Evolutionary conservation across 495 filamentous ascomycete genomes (phyloP), one percentile per base, ranked within the genome.

Genomic region (Neurospora sp.): DNA sequence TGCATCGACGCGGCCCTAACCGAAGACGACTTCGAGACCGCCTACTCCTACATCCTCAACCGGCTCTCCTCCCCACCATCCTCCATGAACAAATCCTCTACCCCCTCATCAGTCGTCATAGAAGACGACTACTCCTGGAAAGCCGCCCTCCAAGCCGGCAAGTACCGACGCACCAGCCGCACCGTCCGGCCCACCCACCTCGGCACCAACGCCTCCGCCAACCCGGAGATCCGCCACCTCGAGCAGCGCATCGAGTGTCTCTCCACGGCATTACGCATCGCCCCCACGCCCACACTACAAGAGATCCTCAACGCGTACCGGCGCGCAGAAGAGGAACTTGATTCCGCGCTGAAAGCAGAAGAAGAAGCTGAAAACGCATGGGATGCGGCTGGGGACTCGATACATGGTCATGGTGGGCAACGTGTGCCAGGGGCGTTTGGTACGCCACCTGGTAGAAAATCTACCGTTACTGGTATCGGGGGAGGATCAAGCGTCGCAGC

Each of bases 21-120:
- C 6, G 93, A 94, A 79, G 89, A 96, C 76, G 96, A 99, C 78
- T 98, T 98, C 75, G 95, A 97, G 75, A 98, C 96, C 1, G 96
- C 96, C 31, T 98, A 98, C 82, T 97, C 94, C 14, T 97, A 96
- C 82, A 91, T 97, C 41, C 88, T 96, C 73, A 97, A 88, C 75
- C 85, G 88, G 11, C 79, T 92, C 16, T 79, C 73, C 41, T 70
- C 74, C 16, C 31, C 71, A 5, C 68, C 40, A 46, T 69, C 16
- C 40, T 69, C 6, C 38, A 27, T 1, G 53, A 66, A 66, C 27
- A 35, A 35, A 18, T 74, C 73, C 48, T 68, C 40, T 20, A 48
- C 73, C n/a, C 42, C 42, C 70, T 66, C 53, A 3, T 18, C 73
- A 14, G 59, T 78, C 5, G 77, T 79, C 42, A 74, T 83, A 20